Evolutionary conservation across 352 stramenopile species (phyloP).

Genomic region (Globisporangium irregulare): DNA sequence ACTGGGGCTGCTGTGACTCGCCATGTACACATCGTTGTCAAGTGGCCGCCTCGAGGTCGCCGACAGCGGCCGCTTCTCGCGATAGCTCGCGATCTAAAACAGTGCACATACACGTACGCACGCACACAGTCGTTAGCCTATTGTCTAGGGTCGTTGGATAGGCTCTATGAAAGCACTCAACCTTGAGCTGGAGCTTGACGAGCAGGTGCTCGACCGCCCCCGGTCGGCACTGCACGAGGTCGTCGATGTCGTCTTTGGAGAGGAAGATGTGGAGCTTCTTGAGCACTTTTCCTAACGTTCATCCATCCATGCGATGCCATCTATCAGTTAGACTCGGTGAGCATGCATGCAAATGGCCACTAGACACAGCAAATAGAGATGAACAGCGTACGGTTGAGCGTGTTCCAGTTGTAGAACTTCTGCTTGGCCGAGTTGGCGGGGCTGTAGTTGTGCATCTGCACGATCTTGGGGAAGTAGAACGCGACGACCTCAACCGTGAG

Average conservation of each 20-base stretch:
- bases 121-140: background rate
- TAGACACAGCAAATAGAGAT: constrained; percentile 8
- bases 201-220: constrained; percentile 91
- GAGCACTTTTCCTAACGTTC: constrained; percentile 70
- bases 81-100: constrained; percentile 75
- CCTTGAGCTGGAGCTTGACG: constrained; percentile 89
- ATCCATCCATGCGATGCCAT: background rate
- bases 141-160: background rate
- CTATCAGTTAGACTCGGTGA: constrained; percentile 6
- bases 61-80: constrained; percentile 50
- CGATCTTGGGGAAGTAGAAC: constrained; percentile 94
- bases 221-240: constrained; percentile 85
- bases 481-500: constrained; percentile 89
- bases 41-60: constrained; percentile 15
- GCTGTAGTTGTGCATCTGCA: constrained; percentile 97
- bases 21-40: constrained; percentile 35
- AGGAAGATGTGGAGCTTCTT: constrained; percentile 82
- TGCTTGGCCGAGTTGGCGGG: constrained; percentile 90
- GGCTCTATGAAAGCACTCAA: constrained; percentile 15
- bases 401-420: constrained; percentile 97
- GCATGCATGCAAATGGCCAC: background rate
- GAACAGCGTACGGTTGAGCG: constrained; percentile 80
- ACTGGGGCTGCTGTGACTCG: background rate
- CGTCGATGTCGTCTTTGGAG: constrained; percentile 89
- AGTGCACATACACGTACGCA: background rate